Conservation (phyloP, 2,329 filamentous ascomycete genomes). For the Neofusicoccum kwambonambiense region DNA sequence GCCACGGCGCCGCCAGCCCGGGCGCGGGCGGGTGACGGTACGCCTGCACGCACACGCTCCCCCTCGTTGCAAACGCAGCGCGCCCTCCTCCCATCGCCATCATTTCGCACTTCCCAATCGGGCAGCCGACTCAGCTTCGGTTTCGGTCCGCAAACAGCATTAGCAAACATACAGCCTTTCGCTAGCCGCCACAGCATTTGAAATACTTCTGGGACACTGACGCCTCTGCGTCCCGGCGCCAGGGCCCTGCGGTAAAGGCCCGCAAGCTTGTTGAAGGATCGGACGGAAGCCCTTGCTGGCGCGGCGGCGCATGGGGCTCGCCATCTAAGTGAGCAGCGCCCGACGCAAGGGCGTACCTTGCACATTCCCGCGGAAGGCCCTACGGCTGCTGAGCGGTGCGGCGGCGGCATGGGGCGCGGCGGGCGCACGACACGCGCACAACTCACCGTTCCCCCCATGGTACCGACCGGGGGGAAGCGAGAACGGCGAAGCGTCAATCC, state of each 20-base stretch:
- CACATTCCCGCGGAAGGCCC: slow-evolving; percentile 5
- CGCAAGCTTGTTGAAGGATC: slow-evolving; percentile 13
- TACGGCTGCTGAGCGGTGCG: slow-evolving; percentile 1
- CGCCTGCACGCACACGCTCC: background rate
- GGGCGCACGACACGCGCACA: background rate
- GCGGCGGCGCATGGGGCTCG: slow-evolving; percentile 11
- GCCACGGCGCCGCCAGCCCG: background rate
- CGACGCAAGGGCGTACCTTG: slow-evolving; percentile 14
- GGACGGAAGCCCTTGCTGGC: slow-evolving; percentile 15
- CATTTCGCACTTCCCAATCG: background rate
- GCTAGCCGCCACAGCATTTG: slow-evolving; percentile 15
- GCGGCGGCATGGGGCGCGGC: background rate
- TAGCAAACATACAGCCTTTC: background rate
- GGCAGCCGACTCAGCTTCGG: slow-evolving; percentile 1
- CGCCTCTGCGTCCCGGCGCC: slow-evolving; percentile 1
- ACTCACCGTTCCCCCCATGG: slow-evolving; percentile 2
- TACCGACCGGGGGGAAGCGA: slow-evolving; percentile 12
- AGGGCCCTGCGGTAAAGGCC: slow-evolving; percentile 5
- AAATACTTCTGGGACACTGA: slow-evolving; percentile 13
- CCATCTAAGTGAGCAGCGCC: slow-evolving; percentile 9
- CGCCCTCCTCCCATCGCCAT: background rate
- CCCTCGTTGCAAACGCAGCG: background rate
- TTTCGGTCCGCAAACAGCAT: slow-evolving; percentile 16
- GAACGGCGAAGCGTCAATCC: slow-evolving; percentile 15
- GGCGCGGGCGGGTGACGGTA: background rate